Evolutionary conservation across 116 monocot species (phyloP).

Genomic region (Iris pallida): DNA sequence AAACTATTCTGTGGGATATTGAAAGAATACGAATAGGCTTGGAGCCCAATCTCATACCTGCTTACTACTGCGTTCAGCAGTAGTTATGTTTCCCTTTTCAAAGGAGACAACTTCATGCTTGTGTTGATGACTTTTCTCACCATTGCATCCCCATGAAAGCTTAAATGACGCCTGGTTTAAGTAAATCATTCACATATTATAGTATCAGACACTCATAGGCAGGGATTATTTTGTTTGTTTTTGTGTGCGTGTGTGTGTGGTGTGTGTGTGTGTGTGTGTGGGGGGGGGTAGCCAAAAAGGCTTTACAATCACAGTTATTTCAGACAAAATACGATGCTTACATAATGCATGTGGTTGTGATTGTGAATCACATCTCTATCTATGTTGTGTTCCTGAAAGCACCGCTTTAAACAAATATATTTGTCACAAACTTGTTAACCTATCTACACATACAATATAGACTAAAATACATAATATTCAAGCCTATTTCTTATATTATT

Average conservation of each 20-base stretch:
- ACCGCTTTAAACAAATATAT: too few species aligned
- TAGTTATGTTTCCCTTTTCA: constrained; percentile 88
- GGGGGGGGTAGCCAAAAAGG: neutral
- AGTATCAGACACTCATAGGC: neutral
- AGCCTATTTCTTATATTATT: too few species aligned
- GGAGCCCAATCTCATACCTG: constrained; percentile 44
- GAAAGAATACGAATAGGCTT: neutral
- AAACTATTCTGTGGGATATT: neutral
- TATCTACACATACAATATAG: too few species aligned
- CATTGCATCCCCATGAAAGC: constrained; percentile 96
- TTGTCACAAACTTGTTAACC: too few species aligned
- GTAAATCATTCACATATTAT: neutral
- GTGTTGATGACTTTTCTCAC: constrained; percentile 73
- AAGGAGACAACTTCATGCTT: constrained; percentile 96
- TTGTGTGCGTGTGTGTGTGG: too few species aligned
- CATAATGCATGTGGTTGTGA: too few species aligned
- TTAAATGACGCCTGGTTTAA: constrained; percentile 76
- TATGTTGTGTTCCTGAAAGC: too few species aligned
- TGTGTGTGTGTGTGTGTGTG: too few species aligned
- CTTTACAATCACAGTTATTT: too few species aligned
- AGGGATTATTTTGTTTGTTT: neutral
- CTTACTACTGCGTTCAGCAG: constrained; percentile 89
- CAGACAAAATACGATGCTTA: too few species aligned
- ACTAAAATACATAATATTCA: too few species aligned
- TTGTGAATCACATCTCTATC: too few species aligned